A percentile compares a stretch with the other conserved stretches of the same genome.
These are phyloP conservation scores for Fragaria iinumae DNA, from an alignment of 306 rosid species.

Conservation along the genomic window DNA sequence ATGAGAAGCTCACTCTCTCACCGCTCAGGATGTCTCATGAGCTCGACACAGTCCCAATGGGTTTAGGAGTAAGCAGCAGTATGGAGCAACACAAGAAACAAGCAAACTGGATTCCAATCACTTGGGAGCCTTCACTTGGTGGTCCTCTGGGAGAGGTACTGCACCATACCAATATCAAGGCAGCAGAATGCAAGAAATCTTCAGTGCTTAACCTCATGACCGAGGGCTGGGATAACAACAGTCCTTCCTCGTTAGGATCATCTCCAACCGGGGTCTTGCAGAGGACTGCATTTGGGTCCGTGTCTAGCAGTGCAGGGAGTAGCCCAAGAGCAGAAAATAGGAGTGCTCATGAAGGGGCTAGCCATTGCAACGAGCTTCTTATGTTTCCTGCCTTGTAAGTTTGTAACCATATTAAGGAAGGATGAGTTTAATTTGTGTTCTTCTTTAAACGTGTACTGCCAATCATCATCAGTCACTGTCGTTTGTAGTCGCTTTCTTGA, in stretches of 20 bases:
- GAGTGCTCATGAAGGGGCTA: constrained; percentile 57
- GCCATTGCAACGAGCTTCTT: constrained; percentile 63
- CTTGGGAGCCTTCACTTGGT: constrained; percentile 81
- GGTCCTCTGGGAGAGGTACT: constrained; percentile 96
- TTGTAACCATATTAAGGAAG: background rate
- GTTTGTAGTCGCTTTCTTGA: background rate
- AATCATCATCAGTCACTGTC: background rate
- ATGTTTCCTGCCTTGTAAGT: constrained; percentile 39
- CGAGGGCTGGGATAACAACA: constrained; percentile 68
- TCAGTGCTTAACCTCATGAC: constrained; percentile 78
- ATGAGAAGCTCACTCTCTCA: constrained; percentile 60
- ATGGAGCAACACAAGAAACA: constrained; percentile 39
- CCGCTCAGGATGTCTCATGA: constrained; percentile 65
- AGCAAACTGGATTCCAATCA: constrained; percentile 74
- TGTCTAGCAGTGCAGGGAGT: constrained; percentile 91
- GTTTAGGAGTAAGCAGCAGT: constrained; percentile 47
- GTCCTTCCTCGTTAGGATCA: constrained; percentile 64
- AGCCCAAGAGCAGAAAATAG: constrained; percentile 76
- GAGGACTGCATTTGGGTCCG: constrained; percentile 69
- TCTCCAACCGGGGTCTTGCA: constrained; percentile 88
- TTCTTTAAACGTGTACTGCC: background rate
- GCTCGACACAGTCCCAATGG: constrained; percentile 55
- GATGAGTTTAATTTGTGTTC: background rate
- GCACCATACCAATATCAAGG: constrained; percentile 44
- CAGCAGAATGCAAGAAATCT: constrained; percentile 42